Evolutionary conservation across 768 basidiomycete species (phyloP).

Genomic region (Butyriboletus loyo): DNA sequence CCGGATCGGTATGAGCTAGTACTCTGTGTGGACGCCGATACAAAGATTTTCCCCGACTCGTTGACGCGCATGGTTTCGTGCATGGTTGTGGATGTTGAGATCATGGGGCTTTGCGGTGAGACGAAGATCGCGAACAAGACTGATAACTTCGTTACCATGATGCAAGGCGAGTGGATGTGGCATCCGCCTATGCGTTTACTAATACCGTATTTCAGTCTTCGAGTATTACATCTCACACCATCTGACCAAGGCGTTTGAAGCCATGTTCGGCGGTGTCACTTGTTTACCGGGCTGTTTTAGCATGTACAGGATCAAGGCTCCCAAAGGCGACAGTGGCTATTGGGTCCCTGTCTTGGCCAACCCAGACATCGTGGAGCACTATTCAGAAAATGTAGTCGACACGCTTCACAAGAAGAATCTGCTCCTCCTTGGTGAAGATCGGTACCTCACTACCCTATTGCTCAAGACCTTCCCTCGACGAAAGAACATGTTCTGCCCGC

Average conservation of each 20-base stretch:
- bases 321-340: constrained; percentile 93
- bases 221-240: constrained; percentile 99
- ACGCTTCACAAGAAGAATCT: constrained; percentile 99
- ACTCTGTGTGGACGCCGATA: constrained; percentile 96
- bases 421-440: constrained; percentile 96
- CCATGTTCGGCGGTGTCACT: constrained; percentile 99
- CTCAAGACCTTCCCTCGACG: constrained; percentile 99
- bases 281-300: constrained; percentile 99
- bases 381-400: constrained; percentile 99
- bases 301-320: constrained; percentile 99
- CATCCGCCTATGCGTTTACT: constrained; percentile 2
- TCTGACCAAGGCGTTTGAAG: constrained; percentile 98
- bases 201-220: constrained; percentile 61
- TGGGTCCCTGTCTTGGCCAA: constrained; percentile 99
- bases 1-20: constrained; percentile 96
- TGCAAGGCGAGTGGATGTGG: constrained; percentile 75
- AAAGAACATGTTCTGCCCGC: constrained; percentile 98
- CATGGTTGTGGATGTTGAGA: constrained; percentile 95
- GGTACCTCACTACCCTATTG: constrained; percentile 95
- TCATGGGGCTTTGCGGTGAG: constrained; percentile 99
- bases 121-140: constrained; percentile 99
- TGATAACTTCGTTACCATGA: constrained; percentile 99
- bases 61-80: constrained; percentile 93
- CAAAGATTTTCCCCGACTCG: constrained; percentile 98
- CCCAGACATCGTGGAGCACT: constrained; percentile 97